phyloP scores from a whole-genome alignment of 805 yeast species.

The Yarrowia deformans region DNA sequence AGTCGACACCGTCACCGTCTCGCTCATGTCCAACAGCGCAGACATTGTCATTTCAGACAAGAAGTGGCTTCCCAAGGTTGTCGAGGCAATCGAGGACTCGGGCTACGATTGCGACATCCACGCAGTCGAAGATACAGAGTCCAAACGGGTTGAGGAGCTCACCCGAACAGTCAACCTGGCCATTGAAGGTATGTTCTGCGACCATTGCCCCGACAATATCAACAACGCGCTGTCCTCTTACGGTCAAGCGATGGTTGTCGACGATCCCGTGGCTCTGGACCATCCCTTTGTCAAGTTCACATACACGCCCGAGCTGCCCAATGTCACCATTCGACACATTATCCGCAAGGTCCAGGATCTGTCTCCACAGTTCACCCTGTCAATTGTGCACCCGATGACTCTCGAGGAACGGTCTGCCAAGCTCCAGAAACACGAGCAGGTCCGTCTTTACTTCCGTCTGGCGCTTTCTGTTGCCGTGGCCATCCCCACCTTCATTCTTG shows the following conservation, averaged over 20 bases:
- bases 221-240: conserved; percentile 58
- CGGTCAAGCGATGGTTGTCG: conserved; percentile 63
- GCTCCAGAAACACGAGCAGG: conserved; percentile 59
- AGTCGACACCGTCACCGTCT: conserved; percentile 62
- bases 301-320: conserved; percentile 65
- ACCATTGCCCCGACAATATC: conserved; percentile 67
- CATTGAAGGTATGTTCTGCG: conserved; percentile 73
- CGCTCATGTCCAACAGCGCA: conserved; percentile 67
- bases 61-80: conserved; percentile 53
- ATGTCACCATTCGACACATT: conserved; percentile 63
- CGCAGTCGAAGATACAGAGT: conserved; percentile 55
- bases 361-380: conserved; percentile 58
- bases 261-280: conserved; percentile 61
- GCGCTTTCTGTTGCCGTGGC: conserved; percentile 61
- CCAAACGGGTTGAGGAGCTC: conserved; percentile 57
- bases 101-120: conserved; percentile 69
- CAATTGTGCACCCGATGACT: conserved; percentile 61
- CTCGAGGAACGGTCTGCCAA: conserved; percentile 68
- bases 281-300: conserved; percentile 69
- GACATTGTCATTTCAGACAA: conserved; percentile 59
- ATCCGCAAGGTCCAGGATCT: conserved; percentile 58
- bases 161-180: conserved; percentile 65
- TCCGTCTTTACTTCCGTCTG: conserved; percentile 57
- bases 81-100: conserved; percentile 64
- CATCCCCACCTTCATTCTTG: conserved; percentile 72